Base-by-base conservation (phyloP, 306 rosid species). In the Citrullus mucosospermus region DNA sequence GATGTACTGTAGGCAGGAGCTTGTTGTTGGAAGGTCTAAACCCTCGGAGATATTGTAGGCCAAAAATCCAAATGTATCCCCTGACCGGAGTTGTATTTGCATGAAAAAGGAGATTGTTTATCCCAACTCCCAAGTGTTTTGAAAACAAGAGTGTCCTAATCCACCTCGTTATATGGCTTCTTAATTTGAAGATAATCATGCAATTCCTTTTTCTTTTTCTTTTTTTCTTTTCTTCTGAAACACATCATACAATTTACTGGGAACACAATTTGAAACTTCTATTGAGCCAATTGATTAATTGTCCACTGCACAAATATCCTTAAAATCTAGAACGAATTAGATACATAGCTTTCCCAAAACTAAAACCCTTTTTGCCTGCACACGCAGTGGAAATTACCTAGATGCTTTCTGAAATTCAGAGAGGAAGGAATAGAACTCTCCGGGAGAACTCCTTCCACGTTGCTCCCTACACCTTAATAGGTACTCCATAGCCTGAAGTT, bases 341-440 rank as follows among this genome's bases (percentile, higher is more conserved):
- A 44, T 25, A 38, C 36, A 44, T 22, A 25, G 57, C 20, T 70
- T 22, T 43, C 22, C 59, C 22, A 71, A 71, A 71, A 50, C 41
- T 50, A 30, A 48, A 71, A 48, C 59, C 76, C 25, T 41, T 71
- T 48, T 71, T 15, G 43, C 77, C 6, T 8, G 8, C 53, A 76
- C 61, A 50, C 34, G 74, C 74, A 8, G 41, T 30, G 56, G 38
- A 72, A 56, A 46, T 81, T 89, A 90, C 98, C 96, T 87, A 74
- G 97, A 92, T 17, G 90, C 97, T 81, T 89, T 92, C 81, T 91
- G 96, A 91, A 94, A 94, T 61, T 89, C 95, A 71, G 85, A 82
- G 83, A 94, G 87, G 81, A 94, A 87, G 14, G 67, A 57, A 79
- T 77, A 83, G 84, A 94, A 94, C 74, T 91, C 91, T 81, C 84